Percentiles rank a stretch among this genome's conserved stretches.
phyloP scores from a whole-genome alignment of 2,329 filamentous ascomycete species.

The Aspergillus aculeatinus region DNA sequence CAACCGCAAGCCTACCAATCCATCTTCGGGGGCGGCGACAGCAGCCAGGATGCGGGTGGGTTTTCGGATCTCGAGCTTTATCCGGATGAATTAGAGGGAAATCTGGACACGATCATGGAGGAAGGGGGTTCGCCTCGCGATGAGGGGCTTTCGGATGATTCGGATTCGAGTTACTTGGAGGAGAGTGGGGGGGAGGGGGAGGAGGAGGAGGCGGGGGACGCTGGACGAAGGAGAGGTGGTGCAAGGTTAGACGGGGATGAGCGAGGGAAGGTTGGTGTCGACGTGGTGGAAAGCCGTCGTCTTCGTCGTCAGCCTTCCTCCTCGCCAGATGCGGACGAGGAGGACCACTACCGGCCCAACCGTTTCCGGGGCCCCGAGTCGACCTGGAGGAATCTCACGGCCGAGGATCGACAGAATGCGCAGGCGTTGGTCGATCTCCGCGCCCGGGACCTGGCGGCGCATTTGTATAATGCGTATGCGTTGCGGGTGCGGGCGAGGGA shows the following conservation, averaged over 20 bases:
- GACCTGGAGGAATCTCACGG: slow-evolving; percentile 84
- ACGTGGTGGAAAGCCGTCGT: too few species aligned
- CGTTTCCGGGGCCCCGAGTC: slow-evolving; percentile 66
- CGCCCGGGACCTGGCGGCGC: slow-evolving; percentile 67
- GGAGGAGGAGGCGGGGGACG: background rate
- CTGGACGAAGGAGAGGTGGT: too few species aligned
- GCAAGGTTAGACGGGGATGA: too few species aligned
- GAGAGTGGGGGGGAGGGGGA: slow-evolving; percentile 19
- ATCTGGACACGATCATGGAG: slow-evolving; percentile 21
- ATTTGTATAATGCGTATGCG: slow-evolving; percentile 76
- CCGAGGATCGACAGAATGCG: slow-evolving; percentile 71
- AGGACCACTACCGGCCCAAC: slow-evolving; percentile 57
- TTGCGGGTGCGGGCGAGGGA: slow-evolving; percentile 55
- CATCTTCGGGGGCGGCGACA: slow-evolving; percentile 32
- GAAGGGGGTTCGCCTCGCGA: slow-evolving; percentile 18
- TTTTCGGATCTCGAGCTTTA: slow-evolving; percentile 13
- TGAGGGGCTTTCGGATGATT: slow-evolving; percentile 25
- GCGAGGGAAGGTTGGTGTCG: too few species aligned
- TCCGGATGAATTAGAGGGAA: background rate
- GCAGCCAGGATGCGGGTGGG: slow-evolving; percentile 20
- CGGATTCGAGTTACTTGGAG: slow-evolving; percentile 26
- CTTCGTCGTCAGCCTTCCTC: background rate
- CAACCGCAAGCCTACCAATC: slow-evolving; percentile 18
- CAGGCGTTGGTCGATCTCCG: slow-evolving; percentile 63
- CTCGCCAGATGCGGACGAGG: background rate